Conservation (phyloP, 495 filamentous ascomycete species). For the Hypoxylon fragiforme region DNA sequence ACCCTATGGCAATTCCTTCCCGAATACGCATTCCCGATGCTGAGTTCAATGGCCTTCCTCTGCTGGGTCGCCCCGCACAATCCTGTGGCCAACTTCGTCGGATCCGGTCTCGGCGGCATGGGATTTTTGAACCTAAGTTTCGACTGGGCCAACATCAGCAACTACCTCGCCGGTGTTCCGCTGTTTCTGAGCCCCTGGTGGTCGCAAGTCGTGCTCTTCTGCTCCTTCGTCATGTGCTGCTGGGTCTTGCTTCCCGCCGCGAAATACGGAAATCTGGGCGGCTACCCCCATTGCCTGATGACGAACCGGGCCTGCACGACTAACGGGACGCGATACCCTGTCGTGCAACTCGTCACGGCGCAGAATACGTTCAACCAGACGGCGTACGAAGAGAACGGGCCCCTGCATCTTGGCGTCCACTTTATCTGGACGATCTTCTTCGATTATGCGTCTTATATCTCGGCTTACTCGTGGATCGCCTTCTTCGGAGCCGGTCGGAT, state of each 20-base stretch:
- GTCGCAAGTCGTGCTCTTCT: conserved; percentile 58
- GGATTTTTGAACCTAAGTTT: conserved; percentile 60
- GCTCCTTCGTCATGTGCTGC: conserved; percentile 56
- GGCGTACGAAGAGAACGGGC: conserved; percentile 53
- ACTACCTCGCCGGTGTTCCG: conserved; percentile 50
- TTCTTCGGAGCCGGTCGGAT: conserved; percentile 57
- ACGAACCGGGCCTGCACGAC: conserved; percentile 56
- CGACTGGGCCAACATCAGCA: conserved; percentile 60
- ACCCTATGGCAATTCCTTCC: conserved; percentile 63
- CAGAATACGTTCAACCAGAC: conserved; percentile 57
- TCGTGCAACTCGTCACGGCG: conserved; percentile 49
- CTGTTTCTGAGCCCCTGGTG: conserved; percentile 59
- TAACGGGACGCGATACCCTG: conserved; percentile 53
- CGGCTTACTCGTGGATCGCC: conserved; percentile 58
- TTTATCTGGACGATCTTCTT: conserved; percentile 61
- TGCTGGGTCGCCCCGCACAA: conserved; percentile 64
- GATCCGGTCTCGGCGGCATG: conserved; percentile 61
- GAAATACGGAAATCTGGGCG: conserved; percentile 57
- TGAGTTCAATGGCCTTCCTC: conserved; percentile 61
- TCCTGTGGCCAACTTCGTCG: conserved; percentile 59
- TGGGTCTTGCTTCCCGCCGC: conserved; percentile 60
- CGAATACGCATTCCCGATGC: conserved; percentile 60
- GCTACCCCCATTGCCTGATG: conserved; percentile 57
- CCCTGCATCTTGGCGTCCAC: conserved; percentile 57
- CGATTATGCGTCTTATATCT: conserved; percentile 59